These are phyloP conservation scores for Corylus americana DNA, from an alignment of 306 rosid species.

Conservation along the genomic window DNA sequence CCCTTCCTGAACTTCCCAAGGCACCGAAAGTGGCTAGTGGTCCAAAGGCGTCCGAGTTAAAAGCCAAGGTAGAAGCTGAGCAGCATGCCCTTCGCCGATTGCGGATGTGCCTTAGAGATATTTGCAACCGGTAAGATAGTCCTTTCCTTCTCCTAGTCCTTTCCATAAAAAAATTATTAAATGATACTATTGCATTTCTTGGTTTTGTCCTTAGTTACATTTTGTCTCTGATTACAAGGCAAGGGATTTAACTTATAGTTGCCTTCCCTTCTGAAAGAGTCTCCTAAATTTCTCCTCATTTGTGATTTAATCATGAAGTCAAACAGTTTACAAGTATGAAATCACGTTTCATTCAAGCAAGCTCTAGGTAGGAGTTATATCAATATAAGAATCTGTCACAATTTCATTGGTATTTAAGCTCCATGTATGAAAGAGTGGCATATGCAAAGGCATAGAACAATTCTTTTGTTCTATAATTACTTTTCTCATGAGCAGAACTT, in stretches of 20 bases:
- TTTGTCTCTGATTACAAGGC: not conserved
- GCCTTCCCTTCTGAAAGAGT: not conserved
- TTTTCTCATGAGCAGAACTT: not conserved
- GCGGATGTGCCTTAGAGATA: conserved; percentile 98
- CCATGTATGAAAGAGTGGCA: not conserved
- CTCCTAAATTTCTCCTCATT: not conserved
- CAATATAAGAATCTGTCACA: not conserved
- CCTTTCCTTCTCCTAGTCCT: not conserved
- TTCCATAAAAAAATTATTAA: not conserved
- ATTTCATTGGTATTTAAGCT: not conserved
- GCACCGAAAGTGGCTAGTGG: conserved; percentile 86
- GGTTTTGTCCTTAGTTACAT: not conserved
- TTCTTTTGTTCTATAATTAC: too few relatives aligned
- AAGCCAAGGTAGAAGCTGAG: conserved; percentile 90
- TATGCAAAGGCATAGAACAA: not conserved
- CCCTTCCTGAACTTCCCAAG: conserved; percentile 83
- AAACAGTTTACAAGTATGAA: not conserved
- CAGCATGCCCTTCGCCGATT: conserved; percentile 96
- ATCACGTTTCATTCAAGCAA: not conserved
- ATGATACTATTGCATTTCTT: conserved; percentile 1
- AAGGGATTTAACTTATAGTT: not conserved
- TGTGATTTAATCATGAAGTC: not conserved
- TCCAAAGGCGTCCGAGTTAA: conserved; percentile 88
- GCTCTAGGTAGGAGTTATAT: not conserved
- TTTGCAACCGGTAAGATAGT: conserved; percentile 84